Base-by-base conservation (phyloP, 2,329 filamentous ascomycete species). In the Arthrobotrys sphaeroides region DNA sequence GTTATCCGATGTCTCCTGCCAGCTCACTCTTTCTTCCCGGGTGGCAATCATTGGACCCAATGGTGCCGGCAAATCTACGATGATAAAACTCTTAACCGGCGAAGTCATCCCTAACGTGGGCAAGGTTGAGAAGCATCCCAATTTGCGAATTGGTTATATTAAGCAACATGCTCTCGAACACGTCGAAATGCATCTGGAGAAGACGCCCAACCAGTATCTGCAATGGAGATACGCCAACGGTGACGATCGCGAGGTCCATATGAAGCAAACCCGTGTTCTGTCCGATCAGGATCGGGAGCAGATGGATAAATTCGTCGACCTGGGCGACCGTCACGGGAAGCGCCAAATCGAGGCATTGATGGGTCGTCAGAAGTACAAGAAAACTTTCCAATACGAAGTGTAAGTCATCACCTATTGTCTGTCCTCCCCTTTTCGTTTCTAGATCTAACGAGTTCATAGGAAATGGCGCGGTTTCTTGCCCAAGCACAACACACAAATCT, bases 131-230 rank as follows among this genome's bases (percentile, higher is more conserved):
- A 98, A 98, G 86, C 95, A 99, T 83, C 95, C 95, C 79, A 99
- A 99, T 83, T 85, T 99, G 81, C 94, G 95, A 87, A 97, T 99
- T 80, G 95, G 95, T 65, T 99, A 99, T 86, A 98, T 99, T 86
- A 98, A 98, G 86, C 95, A 99, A 85, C 95, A 99, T 83, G 95
- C 95, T 47, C 87, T 99, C 10, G 95, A 99, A 86, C 95, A 99
- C 88, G 95, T 99, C 9, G 94, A 99, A 85, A 97, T 97, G 94
- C 95, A 99, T 82, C 86, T 98, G 79, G 95, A 99, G 84, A 99
- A 99, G 88, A 99, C 95, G 0, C 95, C 95, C 42, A 98, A 97
- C 83, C 95, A 99, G 84, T 99, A 99, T 82, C 88, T 99, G 33
- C 95, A 98, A 84, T 99, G 95, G 95, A 92, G 95, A 80, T 99